These are phyloP conservation scores for Talaromyces funiculosus DNA, from an alignment of 2,329 filamentous ascomycete genomes.

Conservation along the genomic window DNA sequence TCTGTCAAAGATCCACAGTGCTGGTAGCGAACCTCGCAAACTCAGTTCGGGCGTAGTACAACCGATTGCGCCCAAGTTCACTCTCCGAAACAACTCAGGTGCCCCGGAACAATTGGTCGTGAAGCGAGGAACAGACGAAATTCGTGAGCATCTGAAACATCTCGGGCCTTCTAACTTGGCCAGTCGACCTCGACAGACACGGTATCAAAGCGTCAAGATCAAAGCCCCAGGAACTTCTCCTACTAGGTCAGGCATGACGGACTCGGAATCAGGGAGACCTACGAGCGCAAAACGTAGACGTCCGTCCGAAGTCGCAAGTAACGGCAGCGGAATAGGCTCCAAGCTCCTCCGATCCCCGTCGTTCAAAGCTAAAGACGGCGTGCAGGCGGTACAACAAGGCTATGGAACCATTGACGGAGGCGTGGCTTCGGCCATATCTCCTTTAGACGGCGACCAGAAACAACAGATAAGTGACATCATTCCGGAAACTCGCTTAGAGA, in stretches of 20 bases:
- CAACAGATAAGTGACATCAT: constrained; percentile 17
- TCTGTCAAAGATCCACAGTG: constrained; percentile 18
- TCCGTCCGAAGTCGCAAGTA: constrained; percentile 46
- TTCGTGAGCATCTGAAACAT: constrained; percentile 57
- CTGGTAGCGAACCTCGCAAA: constrained; percentile 6
- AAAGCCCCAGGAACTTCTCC: constrained; percentile 48
- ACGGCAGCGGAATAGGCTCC: neutral
- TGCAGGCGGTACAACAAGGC: constrained; percentile 27
- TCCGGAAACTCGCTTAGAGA: constrained; percentile 17
- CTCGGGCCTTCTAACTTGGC: constrained; percentile 60
- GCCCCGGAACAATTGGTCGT: constrained; percentile 31
- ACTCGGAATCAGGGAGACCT: constrained; percentile 29
- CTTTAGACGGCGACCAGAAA: neutral
- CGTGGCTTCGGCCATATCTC: neutral
- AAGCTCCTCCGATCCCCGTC: constrained; percentile 4
- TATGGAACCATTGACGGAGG: constrained; percentile 10
- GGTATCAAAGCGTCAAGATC: constrained; percentile 60
- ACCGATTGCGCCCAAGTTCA: constrained; percentile 34
- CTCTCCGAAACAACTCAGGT: constrained; percentile 31
- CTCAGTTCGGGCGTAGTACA: constrained; percentile 26
- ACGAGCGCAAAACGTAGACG: constrained; percentile 47
- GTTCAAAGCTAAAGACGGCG: constrained; percentile 13
- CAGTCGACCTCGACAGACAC: constrained; percentile 54
- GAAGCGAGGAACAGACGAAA: constrained; percentile 50
- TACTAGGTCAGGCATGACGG: constrained; percentile 31